Conservation (phyloP, 257 asterid species). For the Solanum commersonii region DNA sequence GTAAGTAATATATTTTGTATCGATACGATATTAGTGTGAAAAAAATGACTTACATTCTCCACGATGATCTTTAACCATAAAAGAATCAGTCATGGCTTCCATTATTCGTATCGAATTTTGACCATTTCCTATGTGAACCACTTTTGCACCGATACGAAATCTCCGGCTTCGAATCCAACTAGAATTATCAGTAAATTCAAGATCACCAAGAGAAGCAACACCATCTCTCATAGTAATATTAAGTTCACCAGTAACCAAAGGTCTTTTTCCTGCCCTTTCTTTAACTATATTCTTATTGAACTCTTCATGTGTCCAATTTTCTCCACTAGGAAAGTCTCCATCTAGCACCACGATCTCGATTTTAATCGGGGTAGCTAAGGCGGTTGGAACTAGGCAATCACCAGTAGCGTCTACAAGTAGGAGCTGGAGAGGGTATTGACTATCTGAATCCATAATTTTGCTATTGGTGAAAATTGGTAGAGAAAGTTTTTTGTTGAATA, state of each 20-base stretch:
- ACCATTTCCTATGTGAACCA: slow-evolving; percentile 3
- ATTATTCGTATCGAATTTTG: slow-evolving; percentile 6
- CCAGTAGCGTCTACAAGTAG: slow-evolving; percentile 14
- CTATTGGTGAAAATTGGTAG: slow-evolving; percentile 60
- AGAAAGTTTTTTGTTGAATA: slow-evolving; percentile 20
- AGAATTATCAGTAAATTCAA: slow-evolving; percentile 65
- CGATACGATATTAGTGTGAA: background rate
- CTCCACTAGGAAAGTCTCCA: slow-evolving; percentile 40
- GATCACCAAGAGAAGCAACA: slow-evolving; percentile 31
- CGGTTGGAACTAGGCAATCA: slow-evolving; percentile 1
- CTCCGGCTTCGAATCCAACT: slow-evolving; percentile 68
- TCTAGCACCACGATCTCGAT: slow-evolving; percentile 52
- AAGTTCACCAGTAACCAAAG: slow-evolving; percentile 50
- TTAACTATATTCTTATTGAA: slow-evolving; percentile 27
- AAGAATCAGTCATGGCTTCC: slow-evolving; percentile 54
- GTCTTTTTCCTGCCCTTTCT: slow-evolving; percentile 61
- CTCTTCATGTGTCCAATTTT: slow-evolving; percentile 26
- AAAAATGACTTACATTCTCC: slow-evolving; percentile 48
- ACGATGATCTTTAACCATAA: slow-evolving; percentile 66
- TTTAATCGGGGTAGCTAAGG: slow-evolving; percentile 20
- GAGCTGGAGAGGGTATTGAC: slow-evolving; percentile 30
- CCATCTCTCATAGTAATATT: slow-evolving; percentile 41
- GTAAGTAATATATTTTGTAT: background rate
- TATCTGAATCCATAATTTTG: slow-evolving; percentile 29
- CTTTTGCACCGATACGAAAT: slow-evolving; percentile 57